Evolutionary conservation across 805 yeast species (phyloP).

Genomic region (Monosporozyma servazzii): DNA sequence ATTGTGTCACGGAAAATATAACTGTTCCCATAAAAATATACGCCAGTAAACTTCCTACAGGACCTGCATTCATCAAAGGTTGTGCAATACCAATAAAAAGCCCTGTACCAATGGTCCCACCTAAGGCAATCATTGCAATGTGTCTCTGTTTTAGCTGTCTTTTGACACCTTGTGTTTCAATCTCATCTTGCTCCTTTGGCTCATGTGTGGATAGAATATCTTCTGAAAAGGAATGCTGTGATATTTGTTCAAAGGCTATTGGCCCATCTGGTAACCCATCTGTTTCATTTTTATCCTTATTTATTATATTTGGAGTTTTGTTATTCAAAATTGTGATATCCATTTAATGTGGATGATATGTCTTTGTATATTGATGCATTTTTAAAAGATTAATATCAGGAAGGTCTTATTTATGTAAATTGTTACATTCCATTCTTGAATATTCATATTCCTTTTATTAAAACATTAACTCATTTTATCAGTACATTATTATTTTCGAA

Average conservation of each 20-base stretch:
- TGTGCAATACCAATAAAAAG: conserved; percentile 44
- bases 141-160: conserved; percentile 54
- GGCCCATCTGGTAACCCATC: background rate
- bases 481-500: background rate
- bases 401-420: background rate
- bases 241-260: background rate
- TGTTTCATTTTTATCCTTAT: background rate
- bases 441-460: background rate
- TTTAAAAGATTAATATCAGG: background rate
- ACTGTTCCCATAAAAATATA: conserved; percentile 52
- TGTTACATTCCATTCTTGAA: background rate
- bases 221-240: background rate
- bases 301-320: background rate
- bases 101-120: conserved; percentile 71
- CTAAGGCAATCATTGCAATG: conserved; percentile 61
- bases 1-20: conserved; percentile 56
- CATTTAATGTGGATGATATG: background rate
- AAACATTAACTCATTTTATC: background rate
- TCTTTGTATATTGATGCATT: background rate
- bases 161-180: conserved; percentile 15
- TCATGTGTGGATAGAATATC: background rate
- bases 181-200: background rate
- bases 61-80: conserved; percentile 31
- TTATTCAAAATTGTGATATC: background rate
- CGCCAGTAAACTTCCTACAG: conserved; percentile 52